These are phyloP conservation scores for Leptographium lundbergii DNA, from an alignment of 2,329 filamentous ascomycete genomes.

Conservation along the genomic window DNA sequence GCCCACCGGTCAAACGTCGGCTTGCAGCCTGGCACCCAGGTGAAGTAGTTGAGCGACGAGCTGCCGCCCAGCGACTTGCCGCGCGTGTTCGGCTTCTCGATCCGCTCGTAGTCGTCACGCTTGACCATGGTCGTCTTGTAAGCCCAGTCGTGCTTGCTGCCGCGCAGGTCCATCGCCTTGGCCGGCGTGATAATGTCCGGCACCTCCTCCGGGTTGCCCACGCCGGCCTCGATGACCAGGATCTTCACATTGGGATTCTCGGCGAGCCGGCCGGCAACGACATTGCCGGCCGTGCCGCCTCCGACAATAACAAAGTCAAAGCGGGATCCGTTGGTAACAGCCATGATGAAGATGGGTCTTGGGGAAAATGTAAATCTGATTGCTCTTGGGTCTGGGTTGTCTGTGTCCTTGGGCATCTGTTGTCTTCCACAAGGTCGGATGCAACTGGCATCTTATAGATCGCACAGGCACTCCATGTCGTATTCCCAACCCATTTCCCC, in stretches of 20 bases:
- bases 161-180: constrained; percentile 38
- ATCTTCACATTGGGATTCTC: constrained; percentile 33
- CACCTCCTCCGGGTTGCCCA: constrained; percentile 32
- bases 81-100: constrained; percentile 51
- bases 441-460: background rate
- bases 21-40: constrained; percentile 46
- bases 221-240: constrained; percentile 35
- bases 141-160: constrained; percentile 43
- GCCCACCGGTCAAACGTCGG: constrained; percentile 54
- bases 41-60: constrained; percentile 49
- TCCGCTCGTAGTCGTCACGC: constrained; percentile 43
- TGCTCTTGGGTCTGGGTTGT: background rate
- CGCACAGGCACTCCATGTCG: background rate
- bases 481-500: background rate
- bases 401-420: background rate
- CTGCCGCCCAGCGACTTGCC: constrained; percentile 47
- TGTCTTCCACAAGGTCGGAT: background rate
- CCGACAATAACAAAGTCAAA: constrained; percentile 29
- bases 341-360: constrained; percentile 12
- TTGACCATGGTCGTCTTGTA: constrained; percentile 52
- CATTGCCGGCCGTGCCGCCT: constrained; percentile 33
- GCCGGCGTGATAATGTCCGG: constrained; percentile 41
- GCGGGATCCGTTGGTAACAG: constrained; percentile 22
- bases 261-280: constrained; percentile 37
- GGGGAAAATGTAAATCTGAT: background rate